Base-by-base conservation (phyloP, 768 basidiomycete genomes). In the Suillus plorans region DNA sequence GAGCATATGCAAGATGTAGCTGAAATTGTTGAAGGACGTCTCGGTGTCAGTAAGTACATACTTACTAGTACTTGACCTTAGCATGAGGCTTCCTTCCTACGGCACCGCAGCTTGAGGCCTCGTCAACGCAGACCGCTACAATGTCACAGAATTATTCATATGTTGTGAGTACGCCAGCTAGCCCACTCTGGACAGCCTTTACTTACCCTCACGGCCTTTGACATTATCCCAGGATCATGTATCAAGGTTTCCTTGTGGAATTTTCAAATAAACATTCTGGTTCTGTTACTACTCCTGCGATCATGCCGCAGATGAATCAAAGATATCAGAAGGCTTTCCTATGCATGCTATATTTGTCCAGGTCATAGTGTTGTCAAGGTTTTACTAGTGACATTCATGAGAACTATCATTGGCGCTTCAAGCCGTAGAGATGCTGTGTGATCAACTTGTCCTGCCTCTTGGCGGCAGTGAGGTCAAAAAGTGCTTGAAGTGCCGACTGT, bases 301-400 rank as follows among this genome's bases (percentile, higher is more conserved):
- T 31, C 13, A 34, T 3, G 53, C 31, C 10, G 50, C 16, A 16
- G 31, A 31, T 31, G 28, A 31, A 39, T 39, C 39, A 20, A 18
- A 44, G 42, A 44, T 42, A 55, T 55, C 53, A 34, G 55, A 55
- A 14, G n/a, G 6, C 31, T 56, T 57, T 57, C n/a, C 56, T 57
- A 57, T 57, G 22, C 56, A 39, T 37, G 14, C 20, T 57, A 57
- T 57, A 36, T 57, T 57, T 57, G 36, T 55, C 20, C 12, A 36
- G 31, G 52, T 56, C 34, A 13, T 37, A n/a, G 56, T 39, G 56
- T 58, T 41, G 37, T 28, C 58, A 59, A 41, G 41, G 18, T 34
- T 6, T 34, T 55, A 10, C 42, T 44, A 7, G 25, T 42, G 58
- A 59, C 58, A 59, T 59, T 13, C 41, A 59, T 42, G 16, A 41